phyloP scores from a whole-genome alignment of 2,329 filamentous ascomycete species.

The Trichoderma harzianum region DNA sequence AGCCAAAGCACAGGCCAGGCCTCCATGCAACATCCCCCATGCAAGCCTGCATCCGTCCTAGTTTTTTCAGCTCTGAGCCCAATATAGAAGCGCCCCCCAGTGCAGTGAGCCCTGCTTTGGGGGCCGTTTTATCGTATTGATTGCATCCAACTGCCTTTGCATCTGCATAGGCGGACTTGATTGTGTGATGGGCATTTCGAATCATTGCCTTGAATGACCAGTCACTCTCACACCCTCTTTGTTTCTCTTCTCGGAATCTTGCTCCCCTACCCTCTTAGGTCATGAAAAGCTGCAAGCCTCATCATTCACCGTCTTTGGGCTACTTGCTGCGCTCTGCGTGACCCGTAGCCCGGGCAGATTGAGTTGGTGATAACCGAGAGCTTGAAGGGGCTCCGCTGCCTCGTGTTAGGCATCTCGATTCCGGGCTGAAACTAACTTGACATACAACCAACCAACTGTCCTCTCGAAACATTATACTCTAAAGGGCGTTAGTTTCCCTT shows the following conservation, averaged over 20 bases:
- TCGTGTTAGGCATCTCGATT: background rate
- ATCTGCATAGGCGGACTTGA: background rate
- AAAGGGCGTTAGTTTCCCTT: background rate
- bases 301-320: background rate
- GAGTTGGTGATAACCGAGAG: background rate
- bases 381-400: background rate
- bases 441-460: background rate
- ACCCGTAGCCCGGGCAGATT: background rate
- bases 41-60: slow-evolving; percentile 11
- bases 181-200: background rate
- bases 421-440: background rate
- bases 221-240: background rate
- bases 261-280: background rate
- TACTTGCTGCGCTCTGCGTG: slow-evolving; percentile 6
- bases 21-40: background rate
- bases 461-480: background rate
- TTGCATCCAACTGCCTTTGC: background rate
- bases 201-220: background rate
- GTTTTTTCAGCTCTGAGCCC: slow-evolving; percentile 17
- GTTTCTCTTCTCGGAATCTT: background rate
- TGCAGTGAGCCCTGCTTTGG: background rate
- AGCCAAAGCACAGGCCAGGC: too few species aligned
- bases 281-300: background rate
- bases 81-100: slow-evolving; percentile 4
- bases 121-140: background rate